Evolutionary conservation across 306 rosid species (phyloP).

Genomic region (Quercus gilva): DNA sequence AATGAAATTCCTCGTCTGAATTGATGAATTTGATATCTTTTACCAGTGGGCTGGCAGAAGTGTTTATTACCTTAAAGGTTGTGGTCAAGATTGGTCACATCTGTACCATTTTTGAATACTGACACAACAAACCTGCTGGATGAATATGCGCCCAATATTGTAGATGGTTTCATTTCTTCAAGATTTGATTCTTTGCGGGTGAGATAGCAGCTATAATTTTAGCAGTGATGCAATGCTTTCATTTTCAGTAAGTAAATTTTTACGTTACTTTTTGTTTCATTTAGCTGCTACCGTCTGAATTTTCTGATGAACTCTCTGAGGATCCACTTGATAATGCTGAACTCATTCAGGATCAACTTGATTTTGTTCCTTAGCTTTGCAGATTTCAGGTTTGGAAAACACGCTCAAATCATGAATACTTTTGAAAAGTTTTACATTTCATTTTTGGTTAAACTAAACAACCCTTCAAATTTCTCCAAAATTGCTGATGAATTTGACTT

Average conservation of each 20-base stretch:
- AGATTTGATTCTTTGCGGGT: conserved; percentile 96
- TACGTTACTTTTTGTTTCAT: conserved; percentile 3
- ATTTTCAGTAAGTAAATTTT: no score
- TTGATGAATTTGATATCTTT: neutral
- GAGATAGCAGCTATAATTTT: conserved; percentile 9
- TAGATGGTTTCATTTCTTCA: conserved; percentile 90
- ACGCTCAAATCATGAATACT: no score
- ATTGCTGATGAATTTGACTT: no score
- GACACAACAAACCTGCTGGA: conserved; percentile 96
- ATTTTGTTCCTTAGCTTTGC: conserved; percentile 90
- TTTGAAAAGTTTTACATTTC: no score
- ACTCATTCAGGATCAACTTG: conserved; percentile 96
- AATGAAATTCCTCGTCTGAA: neutral
- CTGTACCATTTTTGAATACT: conserved; percentile 92
- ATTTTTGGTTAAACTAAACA: no score
- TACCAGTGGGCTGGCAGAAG: conserved; percentile 99
- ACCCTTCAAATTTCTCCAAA: no score
- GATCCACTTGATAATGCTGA: conserved; percentile 93
- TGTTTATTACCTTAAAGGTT: conserved; percentile 90
- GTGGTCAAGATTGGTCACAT: conserved; percentile 95
- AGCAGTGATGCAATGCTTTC: no score
- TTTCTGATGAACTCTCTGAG: conserved; percentile 88
- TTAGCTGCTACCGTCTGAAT: conserved; percentile 61
- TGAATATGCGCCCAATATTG: conserved; percentile 92
- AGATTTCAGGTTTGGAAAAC: conserved; percentile 67